Evolutionary conservation across 23 red algal genomes (phyloP), one percentile per base, ranked within the genome.

Genomic region (Agarophyton chilense): DNA sequence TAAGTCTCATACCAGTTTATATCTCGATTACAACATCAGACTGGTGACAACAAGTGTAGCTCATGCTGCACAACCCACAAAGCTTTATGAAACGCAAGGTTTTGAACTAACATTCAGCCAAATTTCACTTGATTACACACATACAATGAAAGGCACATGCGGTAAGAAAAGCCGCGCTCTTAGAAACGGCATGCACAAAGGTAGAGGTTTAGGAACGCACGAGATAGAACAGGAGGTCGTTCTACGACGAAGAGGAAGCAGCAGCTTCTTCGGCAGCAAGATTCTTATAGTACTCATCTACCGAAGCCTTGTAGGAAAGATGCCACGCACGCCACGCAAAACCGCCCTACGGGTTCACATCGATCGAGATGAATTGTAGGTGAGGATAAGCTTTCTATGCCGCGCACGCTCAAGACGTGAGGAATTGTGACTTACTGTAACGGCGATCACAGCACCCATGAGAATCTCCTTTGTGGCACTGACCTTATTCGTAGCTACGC

Each of bases 241-340:
- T 61, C 22, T 61, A 43, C 65, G 34, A 72, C 33, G 65, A 72
- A 44, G 65, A 43, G n/a, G 65, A 42, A 43, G 61, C 61, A 34
- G 83, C 83, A 40, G 68, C 68, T 41, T 72, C 50, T 6, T 79
- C 62, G 44, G 89, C 89, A 35, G 79, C 79, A 46, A 81, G 79
- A 26, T 82, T 70, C 22, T 81, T 83, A 61, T 92, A 92, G 39
- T 55, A 92, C 9, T 92, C 89, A 61, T 92, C 89, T 9, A 92
- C 60, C 31, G 77, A 45, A 13, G 60, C 65, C 79, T 92, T 92
- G 89, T 92, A 92, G 17, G 76, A 82, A 14, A 84, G 38, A 74
- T 92, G 89, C 89, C 89, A 92, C 4, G 75, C 26, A 62, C 89
- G 89, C 89, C 89, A 92, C 25, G 83, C 79, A 33, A 60, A 34